These are phyloP conservation scores for Nitzschia inconspicua DNA, from an alignment of 108 stramenopile genomes.

Conservation along the genomic window DNA sequence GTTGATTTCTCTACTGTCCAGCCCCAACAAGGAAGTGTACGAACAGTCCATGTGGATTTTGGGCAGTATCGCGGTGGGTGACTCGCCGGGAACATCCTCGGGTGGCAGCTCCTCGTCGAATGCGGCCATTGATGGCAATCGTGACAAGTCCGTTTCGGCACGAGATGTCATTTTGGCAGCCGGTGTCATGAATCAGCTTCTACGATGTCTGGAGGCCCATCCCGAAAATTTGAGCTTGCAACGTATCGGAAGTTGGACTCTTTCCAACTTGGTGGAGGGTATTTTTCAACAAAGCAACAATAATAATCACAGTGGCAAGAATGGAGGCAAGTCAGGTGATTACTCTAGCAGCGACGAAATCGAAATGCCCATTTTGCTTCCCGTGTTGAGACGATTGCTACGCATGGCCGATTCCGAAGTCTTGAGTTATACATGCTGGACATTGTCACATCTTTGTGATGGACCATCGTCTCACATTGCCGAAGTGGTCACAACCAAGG, in stretches of 20 bases:
- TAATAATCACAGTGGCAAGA: slow-evolving; percentile 15
- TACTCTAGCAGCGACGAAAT: slow-evolving; percentile 68
- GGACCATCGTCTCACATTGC: slow-evolving; percentile 90
- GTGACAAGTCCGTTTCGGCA: slow-evolving; percentile 58
- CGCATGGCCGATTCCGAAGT: slow-evolving; percentile 84
- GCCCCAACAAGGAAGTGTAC: slow-evolving; percentile 61
- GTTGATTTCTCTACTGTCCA: slow-evolving; percentile 64
- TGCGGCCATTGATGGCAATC: slow-evolving; percentile 4
- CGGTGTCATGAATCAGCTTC: slow-evolving; percentile 68
- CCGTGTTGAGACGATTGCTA: slow-evolving; percentile 80
- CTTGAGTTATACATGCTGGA: slow-evolving; percentile 93
- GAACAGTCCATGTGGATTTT: slow-evolving; percentile 86
- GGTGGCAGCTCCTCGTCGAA: slow-evolving; percentile 16
- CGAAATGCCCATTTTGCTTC: slow-evolving; percentile 73
- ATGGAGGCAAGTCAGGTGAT: slow-evolving; percentile 34
- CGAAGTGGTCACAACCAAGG: slow-evolving; percentile 75
- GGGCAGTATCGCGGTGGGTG: slow-evolving; percentile 78
- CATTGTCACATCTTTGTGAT: slow-evolving; percentile 93
- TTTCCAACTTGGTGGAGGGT: slow-evolving; percentile 76
- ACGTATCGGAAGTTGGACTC: slow-evolving; percentile 76
- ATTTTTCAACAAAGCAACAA: slow-evolving; percentile 49
- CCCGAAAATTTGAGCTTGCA: slow-evolving; percentile 63
- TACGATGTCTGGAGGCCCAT: slow-evolving; percentile 63
- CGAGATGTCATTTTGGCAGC: slow-evolving; percentile 82
- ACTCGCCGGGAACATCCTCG: slow-evolving; percentile 37